phyloP scores from a whole-genome alignment of 2,329 filamentous ascomycete species.

The Didymellaceae sp. region DNA sequence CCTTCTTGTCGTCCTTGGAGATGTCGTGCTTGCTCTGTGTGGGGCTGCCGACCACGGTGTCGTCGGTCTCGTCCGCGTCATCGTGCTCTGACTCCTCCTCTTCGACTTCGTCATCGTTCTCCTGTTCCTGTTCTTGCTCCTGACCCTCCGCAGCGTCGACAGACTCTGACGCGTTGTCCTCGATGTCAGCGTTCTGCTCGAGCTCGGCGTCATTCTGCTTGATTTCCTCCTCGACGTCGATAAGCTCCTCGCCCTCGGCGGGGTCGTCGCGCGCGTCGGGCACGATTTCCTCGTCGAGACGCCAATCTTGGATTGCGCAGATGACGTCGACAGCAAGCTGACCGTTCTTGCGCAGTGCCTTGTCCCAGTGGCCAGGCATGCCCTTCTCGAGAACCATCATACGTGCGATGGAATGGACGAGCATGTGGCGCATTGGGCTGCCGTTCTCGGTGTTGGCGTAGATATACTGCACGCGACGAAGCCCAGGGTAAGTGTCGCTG shows the following conservation, averaged over 20 bases:
- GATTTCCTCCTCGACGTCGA: conserved; percentile 47
- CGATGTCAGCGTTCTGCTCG: conserved; percentile 34
- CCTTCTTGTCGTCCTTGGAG: conserved; percentile 15
- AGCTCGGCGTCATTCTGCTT: conserved; percentile 43
- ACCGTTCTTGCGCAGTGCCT: conserved; percentile 61
- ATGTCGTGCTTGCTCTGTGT: conserved; percentile 22
- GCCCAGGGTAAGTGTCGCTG: conserved; percentile 59
- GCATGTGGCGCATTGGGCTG: conserved; percentile 57
- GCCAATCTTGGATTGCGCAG: conserved; percentile 61
- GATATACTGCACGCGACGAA: conserved; percentile 61
- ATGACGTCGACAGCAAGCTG: conserved; percentile 64
- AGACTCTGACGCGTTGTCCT: conserved; percentile 24
- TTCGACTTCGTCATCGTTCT: conserved; percentile 5
- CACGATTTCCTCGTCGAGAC: conserved; percentile 56
- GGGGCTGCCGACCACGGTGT: conserved; percentile 19
- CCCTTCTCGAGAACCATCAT: conserved; percentile 58
- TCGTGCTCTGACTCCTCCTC: conserved; percentile 12
- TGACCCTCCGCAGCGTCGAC: conserved; percentile 17
- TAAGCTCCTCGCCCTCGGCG: conserved; percentile 47
- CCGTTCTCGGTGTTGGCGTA: conserved; percentile 58
- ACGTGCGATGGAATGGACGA: conserved; percentile 57
- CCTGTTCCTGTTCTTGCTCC: conserved; percentile 27
- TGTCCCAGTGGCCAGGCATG: conserved; percentile 62
- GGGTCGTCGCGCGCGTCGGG: conserved; percentile 58
- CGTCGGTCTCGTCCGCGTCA: conserved; percentile 16